Percentiles rank a stretch among this genome's conserved stretches.
Conservation (phyloP, 2,329 filamentous ascomycete species). For the Byssothecium circinans region DNA sequence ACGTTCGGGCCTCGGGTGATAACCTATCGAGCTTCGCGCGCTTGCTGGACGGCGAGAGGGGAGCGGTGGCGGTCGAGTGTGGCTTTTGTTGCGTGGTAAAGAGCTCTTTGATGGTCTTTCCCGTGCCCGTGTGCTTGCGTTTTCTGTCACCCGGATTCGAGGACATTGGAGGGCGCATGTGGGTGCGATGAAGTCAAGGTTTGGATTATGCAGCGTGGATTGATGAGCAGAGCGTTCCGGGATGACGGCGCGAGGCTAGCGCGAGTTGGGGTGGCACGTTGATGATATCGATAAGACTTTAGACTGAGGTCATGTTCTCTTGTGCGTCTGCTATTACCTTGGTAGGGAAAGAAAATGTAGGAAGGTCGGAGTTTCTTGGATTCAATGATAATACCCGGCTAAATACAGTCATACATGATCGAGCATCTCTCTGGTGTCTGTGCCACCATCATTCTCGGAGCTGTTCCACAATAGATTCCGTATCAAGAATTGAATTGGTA, state of each 20-base stretch:
- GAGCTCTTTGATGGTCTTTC: conserved; percentile 39
- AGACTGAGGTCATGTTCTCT: no score
- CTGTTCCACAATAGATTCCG: no score
- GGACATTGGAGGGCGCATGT: conserved; percentile 34
- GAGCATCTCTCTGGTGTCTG: no score
- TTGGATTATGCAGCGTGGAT: background rate
- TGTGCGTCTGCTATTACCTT: no score
- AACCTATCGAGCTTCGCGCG: conserved; percentile 32
- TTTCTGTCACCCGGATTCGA: conserved; percentile 34
- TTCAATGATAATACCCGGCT: no score
- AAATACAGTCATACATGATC: no score
- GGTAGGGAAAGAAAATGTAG: no score
- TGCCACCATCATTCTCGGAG: no score
- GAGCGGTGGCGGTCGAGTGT: conserved; percentile 22
- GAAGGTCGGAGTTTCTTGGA: no score
- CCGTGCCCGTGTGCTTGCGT: conserved; percentile 40
- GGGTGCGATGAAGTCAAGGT: conserved; percentile 2
- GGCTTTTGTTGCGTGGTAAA: conserved; percentile 42
- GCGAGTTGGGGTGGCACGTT: background rate
- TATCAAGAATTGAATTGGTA: no score
- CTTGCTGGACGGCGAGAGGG: conserved; percentile 35
- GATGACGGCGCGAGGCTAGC: background rate
- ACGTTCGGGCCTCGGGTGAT: conserved; percentile 11
- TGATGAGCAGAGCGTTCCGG: background rate
- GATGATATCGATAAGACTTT: background rate